Evolutionary conservation across 495 filamentous ascomycete species (phyloP).

Genomic region (Penicillium cosmopolitanum): DNA sequence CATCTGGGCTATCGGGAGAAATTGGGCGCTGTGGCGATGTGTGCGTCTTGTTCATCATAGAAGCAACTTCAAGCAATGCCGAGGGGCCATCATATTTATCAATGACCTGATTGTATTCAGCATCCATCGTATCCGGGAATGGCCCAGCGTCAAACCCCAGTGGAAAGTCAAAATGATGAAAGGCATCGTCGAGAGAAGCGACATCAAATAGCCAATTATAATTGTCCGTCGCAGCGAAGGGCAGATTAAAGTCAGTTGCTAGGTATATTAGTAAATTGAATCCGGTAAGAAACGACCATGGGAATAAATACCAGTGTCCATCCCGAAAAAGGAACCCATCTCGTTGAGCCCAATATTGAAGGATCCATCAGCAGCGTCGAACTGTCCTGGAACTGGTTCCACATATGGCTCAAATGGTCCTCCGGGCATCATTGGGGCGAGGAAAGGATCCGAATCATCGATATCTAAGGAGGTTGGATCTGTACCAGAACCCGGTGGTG

Average conservation of each 20-base stretch:
- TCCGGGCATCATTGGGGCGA: constrained; percentile 40
- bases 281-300: not conserved
- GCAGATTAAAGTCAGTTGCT: constrained; percentile 60
- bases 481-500: constrained; percentile 36
- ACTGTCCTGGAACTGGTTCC: constrained; percentile 41
- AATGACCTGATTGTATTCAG: not conserved
- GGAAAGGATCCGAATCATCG: constrained; percentile 35
- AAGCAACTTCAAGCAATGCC: constrained; percentile 26
- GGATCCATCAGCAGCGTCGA: constrained; percentile 42
- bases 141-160: constrained; percentile 29
- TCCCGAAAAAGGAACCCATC: constrained; percentile 30
- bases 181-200: constrained; percentile 40
- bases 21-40: constrained; percentile 1
- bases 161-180: constrained; percentile 35
- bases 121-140: constrained; percentile 24
- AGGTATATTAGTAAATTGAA: constrained; percentile 17
- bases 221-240: constrained; percentile 58
- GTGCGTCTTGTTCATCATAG: constrained; percentile 17
- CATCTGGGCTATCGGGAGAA: constrained; percentile 10
- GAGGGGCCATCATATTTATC: constrained; percentile 24
- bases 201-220: constrained; percentile 62
- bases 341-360: constrained; percentile 30
- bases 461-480: constrained; percentile 27
- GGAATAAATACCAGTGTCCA: constrained; percentile 35
- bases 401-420: constrained; percentile 41